Evolutionary conservation across 2,329 filamentous ascomycete species (phyloP), one percentile per base, ranked within the genome.

Genomic region (Fusarium albosuccineum): DNA sequence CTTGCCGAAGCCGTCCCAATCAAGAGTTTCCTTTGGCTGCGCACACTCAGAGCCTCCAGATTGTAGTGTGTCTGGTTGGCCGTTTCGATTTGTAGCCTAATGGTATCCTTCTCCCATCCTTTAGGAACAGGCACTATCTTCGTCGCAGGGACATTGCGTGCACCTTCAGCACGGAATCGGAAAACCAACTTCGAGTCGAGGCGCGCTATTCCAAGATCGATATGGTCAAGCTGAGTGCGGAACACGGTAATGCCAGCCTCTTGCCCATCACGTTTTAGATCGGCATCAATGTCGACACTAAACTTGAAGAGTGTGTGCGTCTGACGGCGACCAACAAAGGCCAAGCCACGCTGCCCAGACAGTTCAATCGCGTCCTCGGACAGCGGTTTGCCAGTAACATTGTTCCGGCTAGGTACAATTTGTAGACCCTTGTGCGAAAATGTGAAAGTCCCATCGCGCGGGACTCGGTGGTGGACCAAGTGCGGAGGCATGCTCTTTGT

Each of bases 161-260:
- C 46, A 2, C 65, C 65, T 7, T 42, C 57, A 7, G 66, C 62
- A 0, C 66, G 39, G 27, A 68, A 56, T 2, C 66, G 62, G 2
- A 68, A 55, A 1, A 52, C 50, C 0, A 68, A 37, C 0, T 49
- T 39, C 0, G 64, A 50, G 2, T 68, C 51, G 8, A 33, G 30
- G 11, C 30, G 30, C 3, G 11, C 30, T 9, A 33, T 10, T 1
- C 62, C 62, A 2, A 68, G 45, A 27, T 68, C 66, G 3, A 68
- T 64, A 3, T 68, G 66, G n/a, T 68, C 58, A 3, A 68, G 40
- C 8, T 68, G 66, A 1, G 66, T 68, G 5, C 57, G 54, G 13
- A 68, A 68, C 2, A 66, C 6, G 0, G 57, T 64, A 2, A 68
- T 46, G 1, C 66, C 66, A 2, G 55, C 66, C 16, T 68, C 66